These are phyloP conservation scores for Podaxis carcinomalis DNA, from an alignment of 768 basidiomycete genomes.

Conservation along the genomic window DNA sequence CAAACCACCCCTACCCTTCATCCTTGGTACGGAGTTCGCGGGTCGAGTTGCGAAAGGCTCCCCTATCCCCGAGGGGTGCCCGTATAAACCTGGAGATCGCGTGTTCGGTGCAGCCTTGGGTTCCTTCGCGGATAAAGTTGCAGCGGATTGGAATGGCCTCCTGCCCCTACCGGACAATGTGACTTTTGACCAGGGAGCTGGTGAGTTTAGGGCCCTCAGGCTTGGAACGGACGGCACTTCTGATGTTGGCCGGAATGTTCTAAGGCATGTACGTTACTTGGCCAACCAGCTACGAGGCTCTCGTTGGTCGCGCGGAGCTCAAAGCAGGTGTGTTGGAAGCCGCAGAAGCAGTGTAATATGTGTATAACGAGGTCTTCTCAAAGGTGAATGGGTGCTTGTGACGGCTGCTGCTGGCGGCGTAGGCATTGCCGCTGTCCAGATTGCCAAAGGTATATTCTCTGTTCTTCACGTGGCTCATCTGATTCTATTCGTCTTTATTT, in stretches of 20 bases:
- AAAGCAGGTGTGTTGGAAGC: constrained; percentile 53
- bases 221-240: not conserved
- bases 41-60: constrained; percentile 68
- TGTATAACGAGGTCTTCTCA: not conserved
- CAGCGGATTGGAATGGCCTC: constrained; percentile 44
- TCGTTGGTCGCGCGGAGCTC: constrained; percentile 80
- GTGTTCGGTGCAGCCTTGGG: constrained; percentile 86
- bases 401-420: constrained; percentile 97
- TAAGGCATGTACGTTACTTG: constrained; percentile 81
- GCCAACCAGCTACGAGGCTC: constrained; percentile 90
- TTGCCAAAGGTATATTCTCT: constrained; percentile 71
- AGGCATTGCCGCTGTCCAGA: constrained; percentile 86
- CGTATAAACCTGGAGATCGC: constrained; percentile 76
- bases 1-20: constrained; percentile 82
- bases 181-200: constrained; percentile 83
- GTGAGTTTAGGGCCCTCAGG: constrained; percentile 29
- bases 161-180: constrained; percentile 71
- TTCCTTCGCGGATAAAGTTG: constrained; percentile 73
- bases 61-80: constrained; percentile 76
- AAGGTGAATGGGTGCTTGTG: constrained; percentile 89
- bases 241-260: not conserved
- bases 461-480: not conserved
- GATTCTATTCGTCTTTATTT: not conserved
- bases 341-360: not conserved
- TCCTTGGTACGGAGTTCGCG: constrained; percentile 82